Percentiles rank a stretch among this genome's conserved stretches.
Evolutionary conservation across 139 green algal species (phyloP).

Genomic region (Yamagishiella unicocca): DNA sequence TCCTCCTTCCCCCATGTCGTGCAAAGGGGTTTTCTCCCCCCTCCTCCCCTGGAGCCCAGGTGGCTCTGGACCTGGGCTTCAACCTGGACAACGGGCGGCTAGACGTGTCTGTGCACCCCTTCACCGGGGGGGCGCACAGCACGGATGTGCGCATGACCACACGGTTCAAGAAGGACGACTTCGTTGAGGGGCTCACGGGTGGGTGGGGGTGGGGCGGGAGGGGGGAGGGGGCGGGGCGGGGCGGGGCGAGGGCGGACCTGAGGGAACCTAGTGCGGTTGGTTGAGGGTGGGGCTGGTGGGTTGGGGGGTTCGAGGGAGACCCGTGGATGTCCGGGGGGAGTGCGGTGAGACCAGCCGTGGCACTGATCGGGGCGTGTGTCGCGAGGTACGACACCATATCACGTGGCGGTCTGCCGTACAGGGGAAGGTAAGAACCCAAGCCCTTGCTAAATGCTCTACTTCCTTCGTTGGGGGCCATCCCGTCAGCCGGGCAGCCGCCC

Average conservation of each 20-base stretch:
- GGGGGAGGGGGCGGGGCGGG: not conserved
- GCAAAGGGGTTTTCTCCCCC: too few relatives aligned
- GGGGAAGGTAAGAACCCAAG: too few relatives aligned
- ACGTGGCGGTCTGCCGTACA: too few relatives aligned
- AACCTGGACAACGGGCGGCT: slow-evolving; percentile 79
- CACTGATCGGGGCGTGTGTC: too few relatives aligned
- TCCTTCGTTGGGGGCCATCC: too few relatives aligned
- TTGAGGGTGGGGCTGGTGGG: not conserved
- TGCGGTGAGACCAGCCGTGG: not conserved
- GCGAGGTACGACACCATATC: too few relatives aligned
- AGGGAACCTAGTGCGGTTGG: too few relatives aligned
- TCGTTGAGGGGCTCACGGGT: slow-evolving; percentile 84
- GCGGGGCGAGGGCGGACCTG: not conserved
- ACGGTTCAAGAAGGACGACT: slow-evolving; percentile 86
- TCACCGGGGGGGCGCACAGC: slow-evolving; percentile 77
- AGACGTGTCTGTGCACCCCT: slow-evolving; percentile 89
- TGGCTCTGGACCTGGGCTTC: slow-evolving; percentile 87
- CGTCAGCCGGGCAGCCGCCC: too few relatives aligned
- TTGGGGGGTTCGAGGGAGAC: too few relatives aligned
- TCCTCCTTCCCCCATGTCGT: not conserved
- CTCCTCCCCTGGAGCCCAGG: slow-evolving; percentile 26
- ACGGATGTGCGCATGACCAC: slow-evolving; percentile 95
- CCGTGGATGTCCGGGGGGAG: not conserved
- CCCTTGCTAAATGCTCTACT: too few relatives aligned
- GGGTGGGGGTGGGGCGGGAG: not conserved